phyloP scores from a whole-genome alignment of 2,329 filamentous ascomycete genomes.

The Xylariaceae sp. region DNA sequence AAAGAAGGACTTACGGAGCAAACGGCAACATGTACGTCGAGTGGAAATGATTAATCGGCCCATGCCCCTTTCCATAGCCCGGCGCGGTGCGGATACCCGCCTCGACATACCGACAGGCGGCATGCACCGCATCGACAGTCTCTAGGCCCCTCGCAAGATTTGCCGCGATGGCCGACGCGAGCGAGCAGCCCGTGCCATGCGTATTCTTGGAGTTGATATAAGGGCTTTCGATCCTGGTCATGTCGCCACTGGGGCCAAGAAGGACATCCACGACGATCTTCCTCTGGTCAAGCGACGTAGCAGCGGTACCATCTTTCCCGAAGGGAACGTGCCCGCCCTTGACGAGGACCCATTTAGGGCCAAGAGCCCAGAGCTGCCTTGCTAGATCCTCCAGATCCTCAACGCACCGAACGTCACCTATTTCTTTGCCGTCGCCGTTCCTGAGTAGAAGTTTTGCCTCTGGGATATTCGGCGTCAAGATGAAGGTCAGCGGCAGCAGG shows the following conservation, averaged over 20 bases:
- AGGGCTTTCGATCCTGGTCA: conserved; percentile 69
- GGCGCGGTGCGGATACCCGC: conserved; percentile 72
- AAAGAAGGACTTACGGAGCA: conserved; percentile 57
- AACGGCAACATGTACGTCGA: conserved; percentile 73
- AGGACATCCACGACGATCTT: conserved; percentile 79
- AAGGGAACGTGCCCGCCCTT: conserved; percentile 94
- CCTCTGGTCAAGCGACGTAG: conserved; percentile 64
- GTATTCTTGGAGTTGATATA: conserved; percentile 81
- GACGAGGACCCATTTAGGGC: conserved; percentile 80
- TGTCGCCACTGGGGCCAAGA: conserved; percentile 60
- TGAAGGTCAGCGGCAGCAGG: conserved; percentile 69
- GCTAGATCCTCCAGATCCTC: conserved; percentile 74
- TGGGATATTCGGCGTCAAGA: conserved; percentile 32
- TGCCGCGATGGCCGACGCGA: conserved; percentile 85
- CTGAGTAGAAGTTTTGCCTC: conserved; percentile 28
- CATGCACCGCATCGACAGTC: conserved; percentile 66
- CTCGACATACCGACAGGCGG: conserved; percentile 75
- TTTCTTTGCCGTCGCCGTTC: conserved; percentile 51
- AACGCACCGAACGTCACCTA: conserved; percentile 57
- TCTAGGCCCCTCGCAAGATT: conserved; percentile 68
- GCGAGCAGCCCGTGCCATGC: conserved; percentile 92
- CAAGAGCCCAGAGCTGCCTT: conserved; percentile 68
- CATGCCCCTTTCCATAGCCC: conserved; percentile 69
- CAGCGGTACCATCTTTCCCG: conserved; percentile 64
- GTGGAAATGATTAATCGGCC: conserved; percentile 81